These are phyloP conservation scores for Rhizopogon sp. DNA, from an alignment of 768 basidiomycete species.

Conservation along the genomic window DNA sequence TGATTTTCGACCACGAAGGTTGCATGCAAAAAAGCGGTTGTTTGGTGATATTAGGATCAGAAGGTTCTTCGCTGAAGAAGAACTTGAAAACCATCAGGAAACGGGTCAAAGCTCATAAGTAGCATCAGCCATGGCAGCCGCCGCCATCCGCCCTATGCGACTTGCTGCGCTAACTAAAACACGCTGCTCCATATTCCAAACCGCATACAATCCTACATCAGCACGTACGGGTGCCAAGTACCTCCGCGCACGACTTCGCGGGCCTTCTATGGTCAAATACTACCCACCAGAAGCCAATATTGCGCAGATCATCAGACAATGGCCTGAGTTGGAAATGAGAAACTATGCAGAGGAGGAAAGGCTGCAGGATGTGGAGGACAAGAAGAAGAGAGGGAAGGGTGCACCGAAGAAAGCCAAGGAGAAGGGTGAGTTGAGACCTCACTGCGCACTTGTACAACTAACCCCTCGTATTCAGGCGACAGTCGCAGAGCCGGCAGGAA, in stretches of 20 bases:
- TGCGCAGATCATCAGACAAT: conserved; percentile 41
- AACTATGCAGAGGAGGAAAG: conserved; percentile 67
- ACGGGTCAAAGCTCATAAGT: background rate
- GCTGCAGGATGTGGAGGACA: conserved; percentile 60
- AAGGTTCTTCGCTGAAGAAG: conserved; percentile 9
- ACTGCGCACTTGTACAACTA: background rate
- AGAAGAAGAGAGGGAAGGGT: conserved; percentile 76
- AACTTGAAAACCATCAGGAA: background rate
- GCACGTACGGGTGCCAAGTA: conserved; percentile 90
- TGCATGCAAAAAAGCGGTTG: conserved; percentile 7
- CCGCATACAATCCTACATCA: conserved; percentile 79
- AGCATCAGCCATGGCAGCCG: conserved; percentile 12
- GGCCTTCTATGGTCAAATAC: conserved; percentile 83
- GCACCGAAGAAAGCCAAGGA: conserved; percentile 76
- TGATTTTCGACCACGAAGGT: background rate
- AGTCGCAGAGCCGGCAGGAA: conserved; percentile 47
- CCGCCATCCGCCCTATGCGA: conserved; percentile 41
- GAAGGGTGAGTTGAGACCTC: conserved; percentile 41
- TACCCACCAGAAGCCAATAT: conserved; percentile 66
- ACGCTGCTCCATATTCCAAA: conserved; percentile 77
- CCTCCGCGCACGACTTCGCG: conserved; percentile 73
- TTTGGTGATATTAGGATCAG: conserved; percentile 26
- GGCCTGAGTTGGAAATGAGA: conserved; percentile 55
- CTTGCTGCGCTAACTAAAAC: conserved; percentile 58
- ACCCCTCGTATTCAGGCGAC: conserved; percentile 33